Conservation (phyloP, 805 yeast genomes). For the Starmerella bombicola region DNA sequence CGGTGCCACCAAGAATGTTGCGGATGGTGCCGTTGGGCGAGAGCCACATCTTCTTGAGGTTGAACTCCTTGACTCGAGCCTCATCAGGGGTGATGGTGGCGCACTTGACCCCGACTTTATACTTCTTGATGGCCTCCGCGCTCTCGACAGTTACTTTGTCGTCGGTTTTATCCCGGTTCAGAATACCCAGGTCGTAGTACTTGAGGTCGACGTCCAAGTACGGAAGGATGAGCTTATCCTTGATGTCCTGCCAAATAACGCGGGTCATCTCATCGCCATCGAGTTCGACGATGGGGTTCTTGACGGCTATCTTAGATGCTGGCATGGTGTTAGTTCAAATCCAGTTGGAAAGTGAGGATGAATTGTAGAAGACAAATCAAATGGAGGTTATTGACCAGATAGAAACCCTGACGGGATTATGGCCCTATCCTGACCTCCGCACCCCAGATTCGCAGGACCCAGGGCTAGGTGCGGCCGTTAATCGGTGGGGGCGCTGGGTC, state of each 20-base stretch:
- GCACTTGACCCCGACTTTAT: conserved; percentile 91
- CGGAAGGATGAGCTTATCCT: conserved; percentile 73
- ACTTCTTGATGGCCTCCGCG: conserved; percentile 76
- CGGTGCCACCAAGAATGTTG: conserved; percentile 91
- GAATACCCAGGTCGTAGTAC: conserved; percentile 83
- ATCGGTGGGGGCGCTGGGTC: too few relatives aligned
- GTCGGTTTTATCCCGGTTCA: conserved; percentile 73
- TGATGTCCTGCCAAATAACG: conserved; percentile 86
- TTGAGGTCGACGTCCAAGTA: conserved; percentile 76
- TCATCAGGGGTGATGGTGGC: conserved; percentile 96
- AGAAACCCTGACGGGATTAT: too few relatives aligned
- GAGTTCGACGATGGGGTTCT: conserved; percentile 87
- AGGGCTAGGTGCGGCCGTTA: too few relatives aligned
- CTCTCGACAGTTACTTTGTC: conserved; percentile 84
- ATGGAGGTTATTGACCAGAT: too few relatives aligned
- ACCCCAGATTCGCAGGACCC: too few relatives aligned
- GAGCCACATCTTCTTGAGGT: conserved; percentile 90
- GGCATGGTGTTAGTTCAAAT: conserved; percentile 17
- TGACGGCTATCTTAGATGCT: conserved; percentile 45
- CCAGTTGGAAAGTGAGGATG: too few relatives aligned
- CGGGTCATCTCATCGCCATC: conserved; percentile 98
- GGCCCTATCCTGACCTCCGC: too few relatives aligned
- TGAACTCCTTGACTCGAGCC: conserved; percentile 83
- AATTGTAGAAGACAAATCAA: too few relatives aligned
- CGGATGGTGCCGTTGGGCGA: conserved; percentile 96